Conservation (phyloP, 352 stramenopile genomes). For the Pythium oligandrum region DNA sequence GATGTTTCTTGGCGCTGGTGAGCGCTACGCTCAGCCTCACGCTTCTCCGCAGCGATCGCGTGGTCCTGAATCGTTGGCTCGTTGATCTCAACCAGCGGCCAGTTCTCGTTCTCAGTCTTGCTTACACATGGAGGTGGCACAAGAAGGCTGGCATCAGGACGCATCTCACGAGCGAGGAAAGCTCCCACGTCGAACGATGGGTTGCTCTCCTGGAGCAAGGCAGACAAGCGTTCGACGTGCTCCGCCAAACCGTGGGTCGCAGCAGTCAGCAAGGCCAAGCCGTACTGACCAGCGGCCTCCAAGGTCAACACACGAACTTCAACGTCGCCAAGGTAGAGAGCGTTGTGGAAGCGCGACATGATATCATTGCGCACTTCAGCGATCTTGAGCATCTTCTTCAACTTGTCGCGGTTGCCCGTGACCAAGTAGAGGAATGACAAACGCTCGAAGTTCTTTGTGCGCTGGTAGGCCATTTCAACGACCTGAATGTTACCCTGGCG, state of each 20-base stretch:
- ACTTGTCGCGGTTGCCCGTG: constrained; percentile 98
- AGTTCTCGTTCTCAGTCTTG: constrained; percentile 93
- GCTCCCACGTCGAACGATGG: constrained; percentile 59
- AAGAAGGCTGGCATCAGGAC: constrained; percentile 76
- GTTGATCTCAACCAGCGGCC: constrained; percentile 96
- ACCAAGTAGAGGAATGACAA: constrained; percentile 99
- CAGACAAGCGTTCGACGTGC: constrained; percentile 91
- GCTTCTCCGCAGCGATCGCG: constrained; percentile 73
- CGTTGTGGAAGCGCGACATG: constrained; percentile 99
- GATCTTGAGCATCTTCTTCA: constrained; percentile 99
- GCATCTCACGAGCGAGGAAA: constrained; percentile 66
- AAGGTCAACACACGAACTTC: constrained; percentile 94
- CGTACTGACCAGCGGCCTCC: constrained; percentile 94
- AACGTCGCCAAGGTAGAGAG: constrained; percentile 96
- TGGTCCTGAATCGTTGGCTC: constrained; percentile 84
- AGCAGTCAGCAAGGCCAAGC: constrained; percentile 96
- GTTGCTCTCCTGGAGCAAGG: constrained; percentile 89
- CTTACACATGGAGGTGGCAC: constrained; percentile 93
- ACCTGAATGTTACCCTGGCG: constrained; percentile 98
- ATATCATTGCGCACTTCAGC: constrained; percentile 97
- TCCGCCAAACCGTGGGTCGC: constrained; percentile 94
- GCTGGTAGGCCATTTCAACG: constrained; percentile 99
- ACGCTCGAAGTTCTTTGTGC: constrained; percentile 99
- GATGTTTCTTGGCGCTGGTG: constrained; percentile 44
- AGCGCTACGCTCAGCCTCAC: constrained; percentile 64